Evolutionary conservation across 202 grass and related monocot species (phyloP), one percentile per base, ranked within the genome.

Genomic region (Digitaria exilis): DNA sequence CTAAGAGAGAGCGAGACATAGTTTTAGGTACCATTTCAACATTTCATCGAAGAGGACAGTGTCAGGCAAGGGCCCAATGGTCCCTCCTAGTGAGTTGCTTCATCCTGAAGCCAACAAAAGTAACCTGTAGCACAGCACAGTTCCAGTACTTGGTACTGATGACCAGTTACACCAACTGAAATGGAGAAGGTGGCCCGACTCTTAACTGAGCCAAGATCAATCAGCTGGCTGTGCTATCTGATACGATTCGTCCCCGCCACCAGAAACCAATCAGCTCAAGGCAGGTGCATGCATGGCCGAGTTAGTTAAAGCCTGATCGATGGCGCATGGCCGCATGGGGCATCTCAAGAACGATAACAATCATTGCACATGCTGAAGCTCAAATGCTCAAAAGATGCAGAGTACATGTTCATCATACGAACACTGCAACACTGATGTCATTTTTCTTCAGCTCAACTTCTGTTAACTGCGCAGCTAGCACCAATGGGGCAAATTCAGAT

Each of bases 281-380:
- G 14, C 21, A 54, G 24, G 75, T 64, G 63, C 35, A 2, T 43
- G 59, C 14, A n/a, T 6, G 72, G 21, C 26, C 73, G 7, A 28
- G 71, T 70, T 68, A 16, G 84, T 75, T 85, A 41, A 80, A 75
- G 71, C 41, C 25, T 29, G 35, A 22, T 22, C 64, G 10, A 41
- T 69, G 66, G 58, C 25, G 25, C 19, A 50, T n/a, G 24, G 45
- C 12, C n/a, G n/a, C n/a, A 52, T 7, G 50, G 17, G 49, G 58
- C 59, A 13, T 29, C 22, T 3, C 34, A 66, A 76, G 25, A 45
- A 82, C n/a, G 3, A 69, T 39, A 4, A 31, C 59, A 31, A 65
- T 73, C 32, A 80, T 69, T 75, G 87, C 87, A 88, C 86, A 69
- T 88, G 86, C 59, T 41, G 30, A 41, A 45, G 66, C 13, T 41